These are phyloP conservation scores for Syncephalis plumigaleata DNA, from an alignment of 371 early-diverging fungal species.

Conservation along the genomic window DNA sequence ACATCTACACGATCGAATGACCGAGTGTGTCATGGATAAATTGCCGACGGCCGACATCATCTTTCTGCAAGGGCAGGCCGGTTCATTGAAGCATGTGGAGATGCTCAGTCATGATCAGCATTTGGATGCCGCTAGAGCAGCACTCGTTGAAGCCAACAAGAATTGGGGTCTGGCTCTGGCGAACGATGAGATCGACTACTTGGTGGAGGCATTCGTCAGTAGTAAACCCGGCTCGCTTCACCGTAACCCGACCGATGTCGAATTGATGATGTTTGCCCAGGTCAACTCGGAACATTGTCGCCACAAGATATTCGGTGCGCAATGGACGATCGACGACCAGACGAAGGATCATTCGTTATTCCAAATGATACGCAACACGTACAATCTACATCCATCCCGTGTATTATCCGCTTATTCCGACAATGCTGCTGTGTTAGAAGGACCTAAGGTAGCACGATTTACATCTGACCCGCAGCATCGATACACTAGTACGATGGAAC, in stretches of 20 bases:
- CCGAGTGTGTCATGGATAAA: constrained; percentile 42
- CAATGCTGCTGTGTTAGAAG: constrained; percentile 90
- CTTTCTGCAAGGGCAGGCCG: constrained; percentile 59
- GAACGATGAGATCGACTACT: constrained; percentile 85
- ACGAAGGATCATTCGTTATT: constrained; percentile 67
- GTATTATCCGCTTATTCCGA: constrained; percentile 92
- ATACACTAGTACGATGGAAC: constrained; percentile 26
- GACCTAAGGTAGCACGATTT: constrained; percentile 53
- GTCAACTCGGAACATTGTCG: constrained; percentile 98
- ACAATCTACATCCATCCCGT: constrained; percentile 52
- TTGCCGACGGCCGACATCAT: constrained; percentile 44
- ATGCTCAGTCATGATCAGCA: constrained; percentile 20
- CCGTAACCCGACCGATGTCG: constrained; percentile 92
- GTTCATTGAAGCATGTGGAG: constrained; percentile 57
- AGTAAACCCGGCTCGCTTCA: constrained; percentile 18
- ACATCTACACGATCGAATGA: constrained; percentile 84
- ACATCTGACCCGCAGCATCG: constrained; percentile 27
- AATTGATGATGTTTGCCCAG: constrained; percentile 98
- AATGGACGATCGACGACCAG: constrained; percentile 86
- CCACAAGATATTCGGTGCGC: constrained; percentile 93
- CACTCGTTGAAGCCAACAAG: constrained; percentile 59
- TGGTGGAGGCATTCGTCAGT: constrained; percentile 70
- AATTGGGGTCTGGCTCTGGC: constrained; percentile 86
- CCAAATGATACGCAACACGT: constrained; percentile 87
- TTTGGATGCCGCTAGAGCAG: constrained; percentile 29